Evolutionary conservation across 208 protist species (phyloP).

Genomic region (Endotrypanum monterogeii): DNA sequence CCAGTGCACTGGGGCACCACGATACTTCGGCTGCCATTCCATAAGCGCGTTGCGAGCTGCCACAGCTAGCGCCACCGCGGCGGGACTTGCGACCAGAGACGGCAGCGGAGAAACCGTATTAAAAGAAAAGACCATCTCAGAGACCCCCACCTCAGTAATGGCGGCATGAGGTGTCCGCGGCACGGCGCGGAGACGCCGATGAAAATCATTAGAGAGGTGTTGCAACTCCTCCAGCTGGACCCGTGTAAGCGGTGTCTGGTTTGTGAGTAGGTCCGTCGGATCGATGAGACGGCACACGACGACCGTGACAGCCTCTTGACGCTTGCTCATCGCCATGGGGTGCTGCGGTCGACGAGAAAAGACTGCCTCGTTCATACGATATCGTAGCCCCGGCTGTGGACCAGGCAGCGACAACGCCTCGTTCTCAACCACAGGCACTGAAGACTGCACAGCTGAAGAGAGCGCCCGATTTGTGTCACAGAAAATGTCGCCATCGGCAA

Average conservation of each 20-base stretch:
- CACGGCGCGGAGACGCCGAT: conserved; percentile 19
- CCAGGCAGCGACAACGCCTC: not conserved
- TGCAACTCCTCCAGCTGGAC: conserved; percentile 19
- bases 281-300: conserved; percentile 26
- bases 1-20: conserved; percentile 12
- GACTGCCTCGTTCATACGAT: not conserved
- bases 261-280: conserved; percentile 5
- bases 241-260: not conserved
- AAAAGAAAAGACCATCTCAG: conserved; percentile 28
- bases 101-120: conserved; percentile 28
- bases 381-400: not conserved
- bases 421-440: not conserved
- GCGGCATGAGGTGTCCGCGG: conserved; percentile 5
- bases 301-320: conserved; percentile 26
- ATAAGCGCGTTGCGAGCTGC: conserved; percentile 12
- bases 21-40: conserved; percentile 17
- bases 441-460: not conserved
- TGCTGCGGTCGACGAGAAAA: conserved; percentile 17
- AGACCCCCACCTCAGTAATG: conserved; percentile 20
- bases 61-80: conserved; percentile 17
- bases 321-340: conserved; percentile 12
- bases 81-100: conserved; percentile 19
- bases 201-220: conserved; percentile 15
- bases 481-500: not conserved
- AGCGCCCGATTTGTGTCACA: not conserved